A percentile compares a stretch with the other conserved stretches of the same genome.
Evolutionary conservation across 2,329 filamentous ascomycete species (phyloP).

Genomic region (Fusarium floridanum): DNA sequence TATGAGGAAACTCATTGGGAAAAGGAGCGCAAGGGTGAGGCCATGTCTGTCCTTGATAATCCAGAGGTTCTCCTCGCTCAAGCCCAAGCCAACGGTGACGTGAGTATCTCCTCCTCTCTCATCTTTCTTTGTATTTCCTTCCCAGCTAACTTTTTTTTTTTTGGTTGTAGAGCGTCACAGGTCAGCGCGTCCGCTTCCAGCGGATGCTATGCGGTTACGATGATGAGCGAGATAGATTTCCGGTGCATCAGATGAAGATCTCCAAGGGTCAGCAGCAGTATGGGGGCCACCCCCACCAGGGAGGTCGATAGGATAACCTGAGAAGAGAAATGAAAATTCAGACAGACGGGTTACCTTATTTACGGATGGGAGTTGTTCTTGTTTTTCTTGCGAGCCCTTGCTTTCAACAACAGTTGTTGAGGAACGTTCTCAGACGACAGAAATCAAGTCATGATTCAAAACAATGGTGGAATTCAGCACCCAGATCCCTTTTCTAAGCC

Average conservation of each 20-base stretch:
- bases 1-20: slow-evolving; percentile 57
- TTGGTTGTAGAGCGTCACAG: slow-evolving; percentile 65
- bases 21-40: slow-evolving; percentile 61
- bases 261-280: slow-evolving; percentile 33
- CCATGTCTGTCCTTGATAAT: slow-evolving; percentile 66
- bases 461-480: slow-evolving; percentile 6
- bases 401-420: background rate
- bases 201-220: slow-evolving; percentile 68
- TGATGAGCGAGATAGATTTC: slow-evolving; percentile 24
- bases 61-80: slow-evolving; percentile 72
- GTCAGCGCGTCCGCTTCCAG: slow-evolving; percentile 68
- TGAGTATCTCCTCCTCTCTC: slow-evolving; percentile 50
- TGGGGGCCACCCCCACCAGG: slow-evolving; percentile 34
- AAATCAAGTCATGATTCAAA: background rate
- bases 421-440: background rate
- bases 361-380: background rate
- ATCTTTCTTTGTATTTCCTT: background rate
- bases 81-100: slow-evolving; percentile 66
- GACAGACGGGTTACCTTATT: background rate
- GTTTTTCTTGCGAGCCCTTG: background rate
- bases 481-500: slow-evolving; percentile 3
- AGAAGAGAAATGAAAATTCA: background rate
- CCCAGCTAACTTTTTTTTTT: background rate
- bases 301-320: slow-evolving; percentile 20
- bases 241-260: slow-evolving; percentile 8